phyloP scores from a whole-genome alignment of 768 basidiomycete genomes.

The Pleurotus tuber-regium region DNA sequence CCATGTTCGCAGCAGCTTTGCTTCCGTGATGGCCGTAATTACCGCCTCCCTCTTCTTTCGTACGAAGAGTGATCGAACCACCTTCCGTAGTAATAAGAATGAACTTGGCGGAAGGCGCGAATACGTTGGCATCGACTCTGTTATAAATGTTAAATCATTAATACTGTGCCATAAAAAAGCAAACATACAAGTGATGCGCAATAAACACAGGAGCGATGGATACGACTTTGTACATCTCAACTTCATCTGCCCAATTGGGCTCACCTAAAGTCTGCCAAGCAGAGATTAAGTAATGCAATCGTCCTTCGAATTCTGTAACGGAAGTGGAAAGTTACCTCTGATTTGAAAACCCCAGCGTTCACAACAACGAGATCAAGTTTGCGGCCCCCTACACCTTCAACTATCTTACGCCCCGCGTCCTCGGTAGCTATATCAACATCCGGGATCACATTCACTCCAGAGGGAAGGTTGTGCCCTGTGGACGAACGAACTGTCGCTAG shows the following conservation, averaged over 20 bases:
- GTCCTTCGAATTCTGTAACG: not conserved
- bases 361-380: slow-evolving; percentile 34
- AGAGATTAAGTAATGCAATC: not conserved
- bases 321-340: slow-evolving; percentile 25
- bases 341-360: slow-evolving; percentile 37
- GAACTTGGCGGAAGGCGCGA: slow-evolving; percentile 33
- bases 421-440: slow-evolving; percentile 33
- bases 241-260: slow-evolving; percentile 34
- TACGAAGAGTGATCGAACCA: slow-evolving; percentile 40
- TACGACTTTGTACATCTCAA: slow-evolving; percentile 44
- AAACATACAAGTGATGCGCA: slow-evolving; percentile 24
- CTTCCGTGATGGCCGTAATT: slow-evolving; percentile 49
- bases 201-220: slow-evolving; percentile 41
- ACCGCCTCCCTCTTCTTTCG: slow-evolving; percentile 42
- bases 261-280: slow-evolving; percentile 32
- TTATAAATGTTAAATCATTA: not conserved
- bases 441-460: slow-evolving; percentile 32
- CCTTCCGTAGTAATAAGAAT: slow-evolving; percentile 45
- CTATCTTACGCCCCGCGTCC: slow-evolving; percentile 33
- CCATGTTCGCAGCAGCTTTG: slow-evolving; percentile 49
- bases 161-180: not conserved
- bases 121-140: slow-evolving; percentile 19
- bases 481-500: slow-evolving; percentile 37
- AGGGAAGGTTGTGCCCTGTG: slow-evolving; percentile 23
- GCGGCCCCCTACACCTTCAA: slow-evolving; percentile 27